Evolutionary conservation across 2,329 filamentous ascomycete genomes (phyloP), one percentile per base, ranked within the genome.

Genomic region (Acarospora socialis): DNA sequence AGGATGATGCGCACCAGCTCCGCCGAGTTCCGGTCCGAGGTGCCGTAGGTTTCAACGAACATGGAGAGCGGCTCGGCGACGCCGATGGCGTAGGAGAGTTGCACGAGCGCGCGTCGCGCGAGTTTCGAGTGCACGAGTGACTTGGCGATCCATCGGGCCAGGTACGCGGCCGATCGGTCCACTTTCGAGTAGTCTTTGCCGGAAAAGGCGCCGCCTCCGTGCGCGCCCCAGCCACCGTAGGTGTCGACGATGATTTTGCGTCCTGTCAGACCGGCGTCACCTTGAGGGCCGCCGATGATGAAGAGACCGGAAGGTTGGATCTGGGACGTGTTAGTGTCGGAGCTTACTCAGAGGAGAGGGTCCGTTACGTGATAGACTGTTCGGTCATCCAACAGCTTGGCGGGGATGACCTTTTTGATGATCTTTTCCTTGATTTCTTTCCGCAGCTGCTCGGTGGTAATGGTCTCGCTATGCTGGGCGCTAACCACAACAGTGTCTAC

Each of bases 141-240:
- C 75, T 98, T 98, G 66, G 90, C 90, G 60, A 98, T 86, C 90
- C 90, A 98, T 59, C 90, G 84, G 48, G 73, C 86, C 49, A 95
- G 77, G 68, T 98, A 98, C 54, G 90, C 90, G 46, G 90, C 90
- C 33, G 90, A 95, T 52, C 90, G 82, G 60, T 98, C 90, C 64
- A 98, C 90, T 76, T 98, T 98, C 73, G 84, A 94, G 77, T 94
- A 98, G 63, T 98, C 90, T 79, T 98, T 98, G 55, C 90, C 90
- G 53, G 90, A 95, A 81, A 98, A 98, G 61, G 90, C 90, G 79
- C 90, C 90, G 71, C 90, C 90, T 72, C 90, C 90, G 73, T 98
- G 90, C 51, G 90, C 90, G 68, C 90, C 90, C 90, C 90, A 95
- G 54, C 90, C 90, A 70, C 90, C 90, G 68, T 98, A 98, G 61